Conservation (phyloP, 768 basidiomycete species). For the Cubamyces lactineus region DNA sequence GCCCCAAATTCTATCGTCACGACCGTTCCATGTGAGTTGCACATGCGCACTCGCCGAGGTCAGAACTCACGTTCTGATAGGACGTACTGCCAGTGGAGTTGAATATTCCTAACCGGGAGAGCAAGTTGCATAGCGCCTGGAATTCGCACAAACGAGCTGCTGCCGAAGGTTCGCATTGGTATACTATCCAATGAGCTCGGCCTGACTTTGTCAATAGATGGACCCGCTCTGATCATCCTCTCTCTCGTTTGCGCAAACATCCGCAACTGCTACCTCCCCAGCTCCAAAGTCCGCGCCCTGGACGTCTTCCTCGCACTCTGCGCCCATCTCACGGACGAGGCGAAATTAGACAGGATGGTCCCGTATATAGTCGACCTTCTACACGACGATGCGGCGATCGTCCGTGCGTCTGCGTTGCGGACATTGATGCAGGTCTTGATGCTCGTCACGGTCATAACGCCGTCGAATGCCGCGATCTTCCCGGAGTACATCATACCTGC, state of each 20-base stretch:
- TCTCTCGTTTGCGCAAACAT: slow-evolving; percentile 88
- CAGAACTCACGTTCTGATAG: slow-evolving; percentile 37
- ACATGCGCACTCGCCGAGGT: not conserved
- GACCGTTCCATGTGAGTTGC: slow-evolving; percentile 61
- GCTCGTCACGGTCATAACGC: slow-evolving; percentile 72
- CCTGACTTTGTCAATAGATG: slow-evolving; percentile 53
- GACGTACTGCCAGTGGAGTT: slow-evolving; percentile 81
- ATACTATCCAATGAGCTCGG: not conserved
- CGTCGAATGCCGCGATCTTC: slow-evolving; percentile 71
- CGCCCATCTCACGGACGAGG: slow-evolving; percentile 88
- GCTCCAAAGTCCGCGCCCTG: slow-evolving; percentile 82
- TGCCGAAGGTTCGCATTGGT: slow-evolving; percentile 54
- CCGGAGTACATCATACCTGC: slow-evolving; percentile 97
- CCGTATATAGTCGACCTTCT: slow-evolving; percentile 90
- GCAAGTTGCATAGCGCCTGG: slow-evolving; percentile 44
- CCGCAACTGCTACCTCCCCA: slow-evolving; percentile 83
- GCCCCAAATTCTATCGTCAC: slow-evolving; percentile 46
- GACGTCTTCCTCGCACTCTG: slow-evolving; percentile 86
- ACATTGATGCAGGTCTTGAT: slow-evolving; percentile 76
- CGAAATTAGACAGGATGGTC: slow-evolving; percentile 90
- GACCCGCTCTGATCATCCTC: slow-evolving; percentile 86
- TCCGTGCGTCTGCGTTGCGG: slow-evolving; percentile 78
- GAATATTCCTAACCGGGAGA: slow-evolving; percentile 66
- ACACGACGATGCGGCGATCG: slow-evolving; percentile 81
- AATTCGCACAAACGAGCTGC: slow-evolving; percentile 50